A percentile compares a stretch with the other conserved stretches of the same genome.
These are phyloP conservation scores for Myriosclerotinia duriaeana DNA, from an alignment of 2,329 filamentous ascomycete genomes.

Conservation along the genomic window DNA sequence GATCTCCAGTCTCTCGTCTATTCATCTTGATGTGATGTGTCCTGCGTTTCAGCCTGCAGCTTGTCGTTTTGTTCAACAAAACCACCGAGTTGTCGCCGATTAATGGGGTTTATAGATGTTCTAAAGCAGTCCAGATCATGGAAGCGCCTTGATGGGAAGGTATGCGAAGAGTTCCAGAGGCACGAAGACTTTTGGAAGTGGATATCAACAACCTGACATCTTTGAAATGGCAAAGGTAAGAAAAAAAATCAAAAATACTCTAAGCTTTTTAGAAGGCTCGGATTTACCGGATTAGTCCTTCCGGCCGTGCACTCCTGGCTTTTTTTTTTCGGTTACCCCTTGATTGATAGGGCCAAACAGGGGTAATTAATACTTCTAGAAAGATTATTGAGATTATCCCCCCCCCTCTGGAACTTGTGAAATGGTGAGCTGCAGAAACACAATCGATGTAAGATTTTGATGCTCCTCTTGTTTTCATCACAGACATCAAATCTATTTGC, in stretches of 20 bases:
- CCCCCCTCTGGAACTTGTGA: background rate
- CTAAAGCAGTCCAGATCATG: slow-evolving; percentile 20
- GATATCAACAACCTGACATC: slow-evolving; percentile 1
- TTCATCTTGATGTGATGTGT: slow-evolving; percentile 10
- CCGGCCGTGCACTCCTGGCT: slow-evolving; percentile 9
- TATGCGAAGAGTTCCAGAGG: slow-evolving; percentile 10
- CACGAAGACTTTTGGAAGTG: slow-evolving; percentile 17
- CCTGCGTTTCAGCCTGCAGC: slow-evolving; percentile 17
- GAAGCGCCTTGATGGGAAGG: slow-evolving; percentile 4
- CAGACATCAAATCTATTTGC: background rate
- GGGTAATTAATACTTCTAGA: slow-evolving; percentile 1
- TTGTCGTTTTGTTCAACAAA: background rate
- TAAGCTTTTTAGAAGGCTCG: slow-evolving; percentile 14
- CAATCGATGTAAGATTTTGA: background rate
- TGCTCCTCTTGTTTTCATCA: background rate
- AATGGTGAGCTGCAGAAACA: background rate
- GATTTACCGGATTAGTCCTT: slow-evolving; percentile 16
- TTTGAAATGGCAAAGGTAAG: background rate
- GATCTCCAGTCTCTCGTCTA: too few species aligned
- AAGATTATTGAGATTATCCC: slow-evolving; percentile 6
- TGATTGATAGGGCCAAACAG: slow-evolving; percentile 10
- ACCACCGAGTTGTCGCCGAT: slow-evolving; percentile 19
- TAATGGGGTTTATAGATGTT: background rate
- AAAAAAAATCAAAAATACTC: background rate
- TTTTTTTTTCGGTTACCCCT: background rate